Evolutionary conservation across 2,329 filamentous ascomycete genomes (phyloP), one percentile per base, ranked within the genome.

Genomic region (Fusarium sarcochroum): DNA sequence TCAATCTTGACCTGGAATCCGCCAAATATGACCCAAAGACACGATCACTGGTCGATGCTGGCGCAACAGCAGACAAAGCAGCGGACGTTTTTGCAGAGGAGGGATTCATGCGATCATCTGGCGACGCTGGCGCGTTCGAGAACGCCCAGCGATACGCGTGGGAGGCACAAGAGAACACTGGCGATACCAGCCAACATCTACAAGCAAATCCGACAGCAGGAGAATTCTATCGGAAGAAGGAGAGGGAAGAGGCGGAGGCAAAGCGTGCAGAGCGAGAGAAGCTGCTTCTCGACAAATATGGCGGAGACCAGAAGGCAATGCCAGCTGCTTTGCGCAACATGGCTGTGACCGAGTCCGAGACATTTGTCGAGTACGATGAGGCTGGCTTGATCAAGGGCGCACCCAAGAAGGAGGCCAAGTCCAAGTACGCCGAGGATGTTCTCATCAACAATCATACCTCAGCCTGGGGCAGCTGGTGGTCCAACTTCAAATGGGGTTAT

Each of bases 21-120:
- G 96, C 97, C 3, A 97, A 97, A 79, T 99, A 99, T 80, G 95
- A 99, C 76, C 96, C 96, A 0, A 99, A 99, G 78, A 98, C 94
- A 14, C 88, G 96, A 73, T 91, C 92, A 10, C 93, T 99, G 85
- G 91, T 97, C 21, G 93, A 97, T 76, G 90, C 89, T 66, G 93
- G 94, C 47, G 93, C 92, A 8, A 92, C 90, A 32, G 88, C 88
- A 21, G 93, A 97, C 81, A 91, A 90, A 71, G 92, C 93, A 4
- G 92, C 94, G 9, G 89, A 91, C 30, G 80, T 97, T 7, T 95
- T 96, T 57, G 94, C 94, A 6, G 96, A 98, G 74, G 94, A 98
- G 73, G 95, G 95, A 45, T 98, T 97, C 78, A 88, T 97, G 81
- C 89, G 91, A 42, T 91, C 90, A 2, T 94, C 93, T 1, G 96